A percentile compares a stretch with the other conserved stretches of the same genome.
These are phyloP conservation scores for Aaosphaeria arxii DNA, from an alignment of 2,329 filamentous ascomycete species.

Conservation along the genomic window DNA sequence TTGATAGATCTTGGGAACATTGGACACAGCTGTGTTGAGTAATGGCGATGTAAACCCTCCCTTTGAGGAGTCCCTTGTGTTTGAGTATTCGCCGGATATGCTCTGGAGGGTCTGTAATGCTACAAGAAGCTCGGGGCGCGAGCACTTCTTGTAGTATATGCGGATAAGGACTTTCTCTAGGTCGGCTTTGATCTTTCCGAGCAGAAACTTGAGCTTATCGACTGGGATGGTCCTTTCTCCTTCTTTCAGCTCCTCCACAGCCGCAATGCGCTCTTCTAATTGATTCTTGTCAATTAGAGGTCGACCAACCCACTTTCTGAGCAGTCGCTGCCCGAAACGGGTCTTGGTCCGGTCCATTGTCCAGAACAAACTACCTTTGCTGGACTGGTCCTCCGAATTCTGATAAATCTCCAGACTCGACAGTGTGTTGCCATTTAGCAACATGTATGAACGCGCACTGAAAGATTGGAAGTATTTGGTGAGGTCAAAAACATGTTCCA, in stretches of 20 bases:
- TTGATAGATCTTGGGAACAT: constrained; percentile 72
- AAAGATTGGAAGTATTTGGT: constrained; percentile 98
- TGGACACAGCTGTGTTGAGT: constrained; percentile 68
- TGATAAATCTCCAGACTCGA: constrained; percentile 94
- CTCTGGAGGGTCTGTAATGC: constrained; percentile 82
- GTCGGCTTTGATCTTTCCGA: constrained; percentile 72
- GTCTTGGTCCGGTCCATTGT: constrained; percentile 90
- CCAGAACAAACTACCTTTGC: constrained; percentile 92
- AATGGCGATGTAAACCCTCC: constrained; percentile 70
- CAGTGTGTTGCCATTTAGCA: constrained; percentile 90
- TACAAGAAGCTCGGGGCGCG: constrained; percentile 79
- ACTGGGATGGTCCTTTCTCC: constrained; percentile 64
- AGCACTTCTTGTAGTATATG: constrained; percentile 97
- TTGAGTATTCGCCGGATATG: constrained; percentile 73
- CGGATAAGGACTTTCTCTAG: constrained; percentile 90
- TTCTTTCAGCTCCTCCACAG: constrained; percentile 81
- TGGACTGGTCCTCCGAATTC: constrained; percentile 82
- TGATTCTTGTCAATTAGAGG: constrained; percentile 74
- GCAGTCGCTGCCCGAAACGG: constrained; percentile 78
- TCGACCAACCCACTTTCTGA: constrained; percentile 93
- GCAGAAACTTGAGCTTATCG: constrained; percentile 70
- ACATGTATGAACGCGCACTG: constrained; percentile 90
- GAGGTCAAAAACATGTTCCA: constrained; percentile 92
- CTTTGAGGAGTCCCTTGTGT: constrained; percentile 62
- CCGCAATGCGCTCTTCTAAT: constrained; percentile 75